A percentile compares a stretch with the other conserved stretches of the same genome.
phyloP scores from a whole-genome alignment of 768 basidiomycete genomes.

The Termitomyces sp. region DNA sequence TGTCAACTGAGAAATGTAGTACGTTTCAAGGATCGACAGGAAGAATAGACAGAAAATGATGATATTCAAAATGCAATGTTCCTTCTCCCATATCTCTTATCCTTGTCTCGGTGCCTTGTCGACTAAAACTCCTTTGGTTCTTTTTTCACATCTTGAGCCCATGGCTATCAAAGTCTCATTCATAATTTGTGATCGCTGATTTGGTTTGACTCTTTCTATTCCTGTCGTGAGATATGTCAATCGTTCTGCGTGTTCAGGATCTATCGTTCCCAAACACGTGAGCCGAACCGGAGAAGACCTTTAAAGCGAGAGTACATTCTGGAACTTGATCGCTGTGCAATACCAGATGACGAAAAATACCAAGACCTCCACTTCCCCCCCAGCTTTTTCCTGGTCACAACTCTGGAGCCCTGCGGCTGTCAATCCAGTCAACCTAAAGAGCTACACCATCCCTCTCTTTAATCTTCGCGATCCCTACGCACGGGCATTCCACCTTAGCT shows the following conservation, averaged over 20 bases:
- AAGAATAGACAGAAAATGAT: neutral
- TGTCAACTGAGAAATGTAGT: neutral
- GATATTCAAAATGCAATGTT: neutral
- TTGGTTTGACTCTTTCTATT: neutral
- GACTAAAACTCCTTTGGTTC: neutral
- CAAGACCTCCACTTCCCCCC: conserved; percentile 5
- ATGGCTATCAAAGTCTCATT: neutral
- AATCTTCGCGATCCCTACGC: conserved; percentile 41
- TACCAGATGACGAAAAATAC: neutral
- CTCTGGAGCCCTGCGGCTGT: conserved; percentile 30
- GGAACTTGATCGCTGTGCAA: neutral
- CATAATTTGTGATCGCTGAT: neutral
- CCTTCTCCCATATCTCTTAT: neutral
- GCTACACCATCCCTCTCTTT: conserved; percentile 45
- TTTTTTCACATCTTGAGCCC: neutral
- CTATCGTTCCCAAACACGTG: neutral
- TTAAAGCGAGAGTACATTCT: neutral
- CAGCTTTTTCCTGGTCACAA: conserved; percentile 25
- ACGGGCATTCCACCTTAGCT: conserved; percentile 42
- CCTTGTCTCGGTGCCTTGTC: neutral
- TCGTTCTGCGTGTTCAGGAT: neutral
- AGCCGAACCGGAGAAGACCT: neutral
- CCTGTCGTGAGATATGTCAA: neutral
- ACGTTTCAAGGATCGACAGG: neutral
- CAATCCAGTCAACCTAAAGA: conserved; percentile 48